Percentiles rank a stretch among this genome's conserved stretches.
Conservation (phyloP, 108 stramenopile genomes). For the Fistulifera pelliculosa region DNA sequence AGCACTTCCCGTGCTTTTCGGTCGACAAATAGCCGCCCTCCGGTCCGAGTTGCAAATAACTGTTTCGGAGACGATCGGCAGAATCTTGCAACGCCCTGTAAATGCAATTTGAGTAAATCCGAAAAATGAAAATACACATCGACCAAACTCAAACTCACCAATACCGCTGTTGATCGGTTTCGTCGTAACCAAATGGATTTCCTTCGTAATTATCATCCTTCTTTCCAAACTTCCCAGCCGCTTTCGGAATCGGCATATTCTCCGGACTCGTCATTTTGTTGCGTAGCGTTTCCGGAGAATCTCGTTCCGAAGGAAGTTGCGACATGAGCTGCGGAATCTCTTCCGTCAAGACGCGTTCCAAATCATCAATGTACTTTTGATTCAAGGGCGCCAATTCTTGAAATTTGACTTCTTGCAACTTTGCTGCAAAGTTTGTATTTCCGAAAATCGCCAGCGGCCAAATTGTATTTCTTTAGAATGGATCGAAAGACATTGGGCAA, state of each 20-base stretch:
- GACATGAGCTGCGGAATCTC: slow-evolving; percentile 54
- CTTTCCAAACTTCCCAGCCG: slow-evolving; percentile 59
- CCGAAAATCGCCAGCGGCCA: slow-evolving; percentile 88
- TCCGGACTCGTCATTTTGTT: slow-evolving; percentile 41
- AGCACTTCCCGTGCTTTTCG: slow-evolving; percentile 74
- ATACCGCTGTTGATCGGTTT: slow-evolving; percentile 63
- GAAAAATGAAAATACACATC: not conserved
- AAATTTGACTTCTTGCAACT: slow-evolving; percentile 86
- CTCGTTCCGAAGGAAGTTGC: slow-evolving; percentile 75
- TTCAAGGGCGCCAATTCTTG: slow-evolving; percentile 73
- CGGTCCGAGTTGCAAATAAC: slow-evolving; percentile 70
- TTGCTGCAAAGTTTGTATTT: slow-evolving; percentile 43
- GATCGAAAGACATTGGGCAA: slow-evolving; percentile 91
- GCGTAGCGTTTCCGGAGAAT: slow-evolving; percentile 67
- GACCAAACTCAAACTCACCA: slow-evolving; percentile 33
- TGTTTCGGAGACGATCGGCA: slow-evolving; percentile 54
- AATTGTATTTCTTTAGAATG: slow-evolving; percentile 83
- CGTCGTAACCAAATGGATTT: slow-evolving; percentile 74
- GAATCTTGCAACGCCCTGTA: slow-evolving; percentile 73
- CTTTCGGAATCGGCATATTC: slow-evolving; percentile 56
- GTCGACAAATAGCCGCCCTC: slow-evolving; percentile 76
- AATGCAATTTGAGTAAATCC: too few species aligned
- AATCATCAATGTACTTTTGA: slow-evolving; percentile 68
- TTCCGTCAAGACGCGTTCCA: slow-evolving; percentile 63
- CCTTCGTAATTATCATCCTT: slow-evolving; percentile 27